Percentiles rank a stretch among this genome's conserved stretches.
phyloP scores from a whole-genome alignment of 192 early-diverging fungal species.

The Thamnidium elegans region DNA sequence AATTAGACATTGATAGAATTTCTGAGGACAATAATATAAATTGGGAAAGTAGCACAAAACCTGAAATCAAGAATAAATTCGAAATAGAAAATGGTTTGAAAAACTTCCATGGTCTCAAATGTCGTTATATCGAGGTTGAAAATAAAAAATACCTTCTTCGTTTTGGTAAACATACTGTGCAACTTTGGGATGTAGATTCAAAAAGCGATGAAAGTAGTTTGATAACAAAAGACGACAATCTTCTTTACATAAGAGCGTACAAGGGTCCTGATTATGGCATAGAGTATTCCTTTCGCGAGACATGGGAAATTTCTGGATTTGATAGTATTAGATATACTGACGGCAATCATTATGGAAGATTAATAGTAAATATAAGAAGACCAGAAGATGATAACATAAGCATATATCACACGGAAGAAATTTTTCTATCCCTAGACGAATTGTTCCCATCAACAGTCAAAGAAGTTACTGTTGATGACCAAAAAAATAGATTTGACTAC shows the following conservation, averaged over 20 bases:
- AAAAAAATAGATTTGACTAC: neutral
- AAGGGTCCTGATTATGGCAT: neutral
- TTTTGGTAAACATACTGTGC: conserved; percentile 2
- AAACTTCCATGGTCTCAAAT: neutral
- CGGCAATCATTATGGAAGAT: neutral
- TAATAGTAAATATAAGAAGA: neutral
- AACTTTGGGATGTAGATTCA: neutral
- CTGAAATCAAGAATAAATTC: neutral
- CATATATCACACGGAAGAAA: neutral
- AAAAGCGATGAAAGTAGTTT: neutral
- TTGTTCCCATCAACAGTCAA: neutral
- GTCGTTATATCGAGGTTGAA: neutral
- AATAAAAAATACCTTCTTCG: neutral
- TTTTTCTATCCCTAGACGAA: neutral
- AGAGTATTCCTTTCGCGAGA: neutral
- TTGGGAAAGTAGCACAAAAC: neutral
- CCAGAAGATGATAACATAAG: neutral
- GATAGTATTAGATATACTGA: neutral
- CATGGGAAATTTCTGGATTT: neutral
- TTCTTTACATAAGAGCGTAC: neutral
- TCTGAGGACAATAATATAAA: neutral
- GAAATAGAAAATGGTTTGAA: neutral
- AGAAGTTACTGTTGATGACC: no score
- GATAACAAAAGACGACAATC: neutral
- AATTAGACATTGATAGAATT: neutral